Conservation (phyloP, 768 basidiomycete genomes). For the Leucogyrophana mollusca region DNA sequence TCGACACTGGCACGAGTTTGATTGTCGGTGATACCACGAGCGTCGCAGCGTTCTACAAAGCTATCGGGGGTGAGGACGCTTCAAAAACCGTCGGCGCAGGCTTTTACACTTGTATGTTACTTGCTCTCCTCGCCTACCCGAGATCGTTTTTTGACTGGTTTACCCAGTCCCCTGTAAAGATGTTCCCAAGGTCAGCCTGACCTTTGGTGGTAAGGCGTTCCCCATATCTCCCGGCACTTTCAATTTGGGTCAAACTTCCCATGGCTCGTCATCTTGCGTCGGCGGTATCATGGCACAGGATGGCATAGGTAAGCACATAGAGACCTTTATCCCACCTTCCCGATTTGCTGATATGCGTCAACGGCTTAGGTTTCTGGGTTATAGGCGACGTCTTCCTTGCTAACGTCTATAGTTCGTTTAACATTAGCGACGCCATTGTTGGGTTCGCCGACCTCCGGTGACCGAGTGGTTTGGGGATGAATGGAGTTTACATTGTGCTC, state of each 20-base stretch:
- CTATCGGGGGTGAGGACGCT: constrained; percentile 18
- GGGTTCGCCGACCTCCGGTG: constrained; percentile 8
- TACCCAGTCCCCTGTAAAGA: constrained; percentile 24
- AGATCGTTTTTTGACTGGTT: no score
- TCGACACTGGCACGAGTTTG: constrained; percentile 33
- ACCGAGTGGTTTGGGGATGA: no score
- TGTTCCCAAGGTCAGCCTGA: constrained; percentile 24
- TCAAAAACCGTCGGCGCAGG: constrained; percentile 15
- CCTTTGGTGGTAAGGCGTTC: constrained; percentile 34
- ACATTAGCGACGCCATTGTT: constrained; percentile 11
- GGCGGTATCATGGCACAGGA: constrained; percentile 23
- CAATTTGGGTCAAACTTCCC: constrained; percentile 33
- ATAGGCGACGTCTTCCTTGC: constrained; percentile 13
- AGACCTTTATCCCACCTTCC: not conserved
- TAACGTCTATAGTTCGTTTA: constrained; percentile 7
- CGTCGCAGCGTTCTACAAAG: constrained; percentile 26
- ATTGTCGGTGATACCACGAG: constrained; percentile 23
- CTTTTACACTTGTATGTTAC: constrained; percentile 22
- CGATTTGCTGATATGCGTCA: not conserved
- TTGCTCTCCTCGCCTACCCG: constrained; percentile 20
- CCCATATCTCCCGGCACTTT: constrained; percentile 24
- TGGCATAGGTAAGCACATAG: constrained; percentile 6
- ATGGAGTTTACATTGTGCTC: no score
- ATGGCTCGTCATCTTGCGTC: constrained; percentile 24
- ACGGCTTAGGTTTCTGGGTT: constrained; percentile 7